Percentiles rank a stretch among this genome's conserved stretches.
Evolutionary conservation across 805 yeast genomes (phyloP).

Genomic region (Hanseniaspora vineae): DNA sequence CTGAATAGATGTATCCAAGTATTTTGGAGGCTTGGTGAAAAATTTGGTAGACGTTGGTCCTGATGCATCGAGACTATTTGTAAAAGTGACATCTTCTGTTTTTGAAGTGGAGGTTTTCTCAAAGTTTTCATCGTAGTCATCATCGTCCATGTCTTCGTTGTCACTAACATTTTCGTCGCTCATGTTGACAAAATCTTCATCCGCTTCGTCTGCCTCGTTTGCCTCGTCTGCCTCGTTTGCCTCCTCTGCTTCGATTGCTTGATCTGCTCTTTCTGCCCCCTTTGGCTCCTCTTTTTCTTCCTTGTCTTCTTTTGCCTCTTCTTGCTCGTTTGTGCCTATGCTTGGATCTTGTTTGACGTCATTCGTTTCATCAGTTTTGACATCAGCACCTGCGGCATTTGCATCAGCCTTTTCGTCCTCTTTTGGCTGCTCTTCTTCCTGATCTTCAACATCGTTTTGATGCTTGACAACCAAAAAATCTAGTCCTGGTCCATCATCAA

Average conservation of each 20-base stretch:
- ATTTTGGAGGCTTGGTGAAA: slow-evolving; percentile 58
- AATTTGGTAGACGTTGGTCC: slow-evolving; percentile 23
- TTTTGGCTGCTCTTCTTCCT: slow-evolving; percentile 16
- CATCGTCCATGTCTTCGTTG: slow-evolving; percentile 2
- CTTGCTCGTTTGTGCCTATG: slow-evolving; percentile 3
- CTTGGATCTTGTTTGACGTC: slow-evolving; percentile 6
- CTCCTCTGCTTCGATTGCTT: slow-evolving; percentile 8
- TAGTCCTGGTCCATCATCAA: slow-evolving; percentile 15
- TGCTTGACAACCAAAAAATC: slow-evolving; percentile 19
- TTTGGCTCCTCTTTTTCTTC: background rate
- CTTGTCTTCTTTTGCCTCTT: background rate
- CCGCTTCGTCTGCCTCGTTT: slow-evolving; percentile 22
- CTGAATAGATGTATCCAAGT: slow-evolving; percentile 48
- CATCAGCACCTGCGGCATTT: slow-evolving; percentile 18
- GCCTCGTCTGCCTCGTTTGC: slow-evolving; percentile 23
- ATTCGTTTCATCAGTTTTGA: slow-evolving; percentile 14
- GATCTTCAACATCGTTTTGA: slow-evolving; percentile 3
- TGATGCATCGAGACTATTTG: slow-evolving; percentile 7
- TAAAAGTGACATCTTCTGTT: slow-evolving; percentile 1
- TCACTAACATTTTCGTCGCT: slow-evolving; percentile 11
- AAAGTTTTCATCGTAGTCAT: slow-evolving; percentile 13
- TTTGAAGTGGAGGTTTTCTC: slow-evolving; percentile 10
- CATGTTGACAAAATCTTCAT: slow-evolving; percentile 16
- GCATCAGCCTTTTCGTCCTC: slow-evolving; percentile 13
- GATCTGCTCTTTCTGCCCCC: background rate